Evolutionary conservation across 225 moss, liverwort and hornwort species (phyloP), one percentile per base, ranked within the genome.

Genomic region (Physcomitrium patens): DNA sequence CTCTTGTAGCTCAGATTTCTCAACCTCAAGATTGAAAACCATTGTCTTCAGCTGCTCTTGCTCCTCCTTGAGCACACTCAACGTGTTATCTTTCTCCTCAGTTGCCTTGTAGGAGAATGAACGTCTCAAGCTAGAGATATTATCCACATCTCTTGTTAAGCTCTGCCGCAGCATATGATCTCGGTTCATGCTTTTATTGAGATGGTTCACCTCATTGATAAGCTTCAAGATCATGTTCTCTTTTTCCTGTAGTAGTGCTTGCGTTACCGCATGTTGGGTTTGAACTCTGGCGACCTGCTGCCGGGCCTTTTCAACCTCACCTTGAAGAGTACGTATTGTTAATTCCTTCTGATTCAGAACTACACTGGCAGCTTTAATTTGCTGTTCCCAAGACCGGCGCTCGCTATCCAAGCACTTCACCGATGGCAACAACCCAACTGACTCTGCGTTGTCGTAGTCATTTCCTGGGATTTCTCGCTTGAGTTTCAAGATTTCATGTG

Each of bases 301-400:
- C 60, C 82, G 82, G 50, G 71, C 44, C 77, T 82, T 88, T 16
- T 80, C 82, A 20, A 85, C 64, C 66, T 88, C 87, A 68, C 45
- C 44, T 65, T 88, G 87, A 52, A 88, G 79, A 26, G 54, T 56
- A 18, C 82, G 74, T 43, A 88, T 72, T 48, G 66, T 54, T 11
- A 76, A 52, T 80, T 88, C 85, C 55, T 88, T 88, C 69, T 80
- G 77, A 72, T 80, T 65, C 27, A 85, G 48, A 15, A 82, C 72
- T 9, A 75, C 77, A 69, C 77, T 82, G 14, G 84, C 85, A 53
- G 84, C 77, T 60, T 85, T 85, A 12, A 88, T 77, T 68, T 85
- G 87, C 53, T 75, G 79, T 26, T 80, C 84, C 86, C 86, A 87
- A 52, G 86, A 87, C 67, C 81, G 81, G 24, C 86, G 79, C 76